phyloP scores from a whole-genome alignment of 2,329 filamentous ascomycete species.

The Paecilomyces fulvus region DNA sequence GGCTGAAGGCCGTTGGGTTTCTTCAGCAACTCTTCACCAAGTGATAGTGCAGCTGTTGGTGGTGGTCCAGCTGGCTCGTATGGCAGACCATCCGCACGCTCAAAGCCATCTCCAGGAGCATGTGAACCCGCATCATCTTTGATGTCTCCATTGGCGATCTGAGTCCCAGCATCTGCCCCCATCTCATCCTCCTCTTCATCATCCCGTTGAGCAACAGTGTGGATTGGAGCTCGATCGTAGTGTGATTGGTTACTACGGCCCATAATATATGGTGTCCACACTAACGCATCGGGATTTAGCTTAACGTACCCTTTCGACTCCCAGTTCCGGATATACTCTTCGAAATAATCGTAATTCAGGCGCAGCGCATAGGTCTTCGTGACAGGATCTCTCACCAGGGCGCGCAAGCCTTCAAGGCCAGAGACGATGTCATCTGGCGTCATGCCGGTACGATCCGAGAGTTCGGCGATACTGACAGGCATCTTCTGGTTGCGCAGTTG shows the following conservation, averaged over 20 bases:
- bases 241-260: slow-evolving; percentile 73
- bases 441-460: slow-evolving; percentile 83
- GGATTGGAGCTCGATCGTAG: slow-evolving; percentile 75
- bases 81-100: slow-evolving; percentile 7
- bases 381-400: slow-evolving; percentile 78
- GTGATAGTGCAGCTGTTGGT: slow-evolving; percentile 22
- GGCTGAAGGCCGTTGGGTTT: slow-evolving; percentile 19
- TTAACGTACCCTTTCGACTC: slow-evolving; percentile 81
- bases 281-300: slow-evolving; percentile 68
- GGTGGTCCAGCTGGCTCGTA: slow-evolving; percentile 26
- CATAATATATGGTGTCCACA: slow-evolving; percentile 98
- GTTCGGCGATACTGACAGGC: slow-evolving; percentile 45
- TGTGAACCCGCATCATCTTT: slow-evolving; percentile 3
- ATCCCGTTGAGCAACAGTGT: slow-evolving; percentile 79
- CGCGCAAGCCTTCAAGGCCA: slow-evolving; percentile 79
- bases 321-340: slow-evolving; percentile 80
- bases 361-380: slow-evolving; percentile 85
- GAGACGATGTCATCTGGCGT: slow-evolving; percentile 95
- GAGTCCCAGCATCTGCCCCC: slow-evolving; percentile 10
- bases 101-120: slow-evolving; percentile 4
- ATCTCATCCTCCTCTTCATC: slow-evolving; percentile 47
- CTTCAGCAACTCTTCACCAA: slow-evolving; percentile 6
- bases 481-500: slow-evolving; percentile 61
- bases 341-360: slow-evolving; percentile 76
- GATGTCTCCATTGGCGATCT: slow-evolving; percentile 5